phyloP scores from a whole-genome alignment of 2,329 filamentous ascomycete genomes.

The Aureobasidium sp. region DNA sequence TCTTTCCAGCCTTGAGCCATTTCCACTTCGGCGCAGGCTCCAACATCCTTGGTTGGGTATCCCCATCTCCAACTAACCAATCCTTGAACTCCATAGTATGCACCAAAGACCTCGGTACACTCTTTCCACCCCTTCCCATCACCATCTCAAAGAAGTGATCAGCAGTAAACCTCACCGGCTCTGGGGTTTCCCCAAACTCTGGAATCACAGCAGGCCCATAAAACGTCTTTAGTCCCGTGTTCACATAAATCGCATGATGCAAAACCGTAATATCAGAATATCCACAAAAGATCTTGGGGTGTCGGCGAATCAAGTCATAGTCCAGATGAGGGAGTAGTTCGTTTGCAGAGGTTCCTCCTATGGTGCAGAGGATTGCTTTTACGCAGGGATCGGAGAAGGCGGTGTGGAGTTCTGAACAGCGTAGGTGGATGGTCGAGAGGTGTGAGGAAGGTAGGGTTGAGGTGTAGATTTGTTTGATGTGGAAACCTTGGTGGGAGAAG shows the following conservation, averaged over 20 bases:
- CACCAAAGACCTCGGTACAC: not conserved
- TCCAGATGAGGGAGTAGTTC: constrained; percentile 23
- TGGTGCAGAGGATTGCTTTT: constrained; percentile 21
- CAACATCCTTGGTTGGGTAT: not conserved
- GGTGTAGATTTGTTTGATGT: constrained; percentile 16
- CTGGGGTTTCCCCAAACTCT: constrained; percentile 19
- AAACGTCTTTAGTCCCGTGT: constrained; percentile 19
- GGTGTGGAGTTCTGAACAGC: constrained; percentile 18
- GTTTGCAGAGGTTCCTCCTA: constrained; percentile 20
- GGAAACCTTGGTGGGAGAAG: constrained; percentile 16
- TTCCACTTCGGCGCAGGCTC: constrained; percentile 5
- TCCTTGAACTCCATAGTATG: constrained; percentile 6
- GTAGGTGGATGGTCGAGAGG: constrained; percentile 10
- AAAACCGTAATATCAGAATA: constrained; percentile 25
- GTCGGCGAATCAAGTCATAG: constrained; percentile 20
- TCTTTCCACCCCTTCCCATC: not conserved
- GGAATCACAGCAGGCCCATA: constrained; percentile 22
- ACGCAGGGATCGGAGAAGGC: constrained; percentile 19
- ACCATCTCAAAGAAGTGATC: constrained; percentile 15
- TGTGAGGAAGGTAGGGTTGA: not conserved
- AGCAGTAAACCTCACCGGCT: constrained; percentile 16
- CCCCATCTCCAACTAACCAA: not conserved
- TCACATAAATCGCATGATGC: constrained; percentile 18
- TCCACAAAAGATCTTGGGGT: constrained; percentile 27
- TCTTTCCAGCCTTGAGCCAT: constrained; percentile 13